Conservation (phyloP, 169 alveolate species). For the Prorocentrum cordatum region DNA sequence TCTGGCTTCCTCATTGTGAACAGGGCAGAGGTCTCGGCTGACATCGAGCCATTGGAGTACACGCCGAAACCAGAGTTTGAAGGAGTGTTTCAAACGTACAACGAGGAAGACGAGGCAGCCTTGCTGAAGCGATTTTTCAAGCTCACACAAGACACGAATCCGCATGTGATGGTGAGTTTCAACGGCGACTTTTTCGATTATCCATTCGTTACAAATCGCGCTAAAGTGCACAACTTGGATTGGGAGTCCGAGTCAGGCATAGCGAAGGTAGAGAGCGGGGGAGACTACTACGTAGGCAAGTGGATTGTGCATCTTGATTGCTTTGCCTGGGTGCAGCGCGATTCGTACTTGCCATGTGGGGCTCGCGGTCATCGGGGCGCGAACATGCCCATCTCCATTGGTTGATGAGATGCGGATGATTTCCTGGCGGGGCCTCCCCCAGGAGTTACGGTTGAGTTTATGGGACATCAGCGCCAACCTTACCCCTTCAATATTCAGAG, state of each 20-base stretch:
- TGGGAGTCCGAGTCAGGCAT: too few relatives aligned
- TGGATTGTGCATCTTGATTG: conserved; percentile 92
- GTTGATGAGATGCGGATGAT: too few relatives aligned
- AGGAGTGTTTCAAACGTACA: conserved; percentile 76
- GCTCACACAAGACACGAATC: conserved; percentile 69
- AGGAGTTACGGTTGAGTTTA: too few relatives aligned
- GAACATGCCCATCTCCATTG: too few relatives aligned
- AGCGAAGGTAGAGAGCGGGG: too few relatives aligned
- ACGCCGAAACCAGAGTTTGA: conserved; percentile 90
- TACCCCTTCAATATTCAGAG: too few relatives aligned
- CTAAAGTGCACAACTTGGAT: conserved; percentile 81
- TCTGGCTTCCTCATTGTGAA: conserved; percentile 93
- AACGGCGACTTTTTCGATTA: conserved; percentile 99
- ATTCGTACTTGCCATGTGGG: conserved; percentile 81
- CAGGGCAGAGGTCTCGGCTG: conserved; percentile 86
- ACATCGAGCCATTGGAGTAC: conserved; percentile 91
- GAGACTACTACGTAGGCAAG: neutral
- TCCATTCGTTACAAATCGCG: conserved; percentile 91
- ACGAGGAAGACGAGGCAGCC: conserved; percentile 78
- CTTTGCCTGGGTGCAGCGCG: conserved; percentile 98
- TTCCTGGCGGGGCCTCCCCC: too few relatives aligned
- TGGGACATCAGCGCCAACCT: too few relatives aligned
- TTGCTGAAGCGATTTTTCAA: conserved; percentile 74
- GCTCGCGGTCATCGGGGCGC: too few relatives aligned
- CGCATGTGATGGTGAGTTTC: conserved; percentile 82